phyloP scores from a whole-genome alignment of 768 basidiomycete genomes.

The Mycena rosella region DNA sequence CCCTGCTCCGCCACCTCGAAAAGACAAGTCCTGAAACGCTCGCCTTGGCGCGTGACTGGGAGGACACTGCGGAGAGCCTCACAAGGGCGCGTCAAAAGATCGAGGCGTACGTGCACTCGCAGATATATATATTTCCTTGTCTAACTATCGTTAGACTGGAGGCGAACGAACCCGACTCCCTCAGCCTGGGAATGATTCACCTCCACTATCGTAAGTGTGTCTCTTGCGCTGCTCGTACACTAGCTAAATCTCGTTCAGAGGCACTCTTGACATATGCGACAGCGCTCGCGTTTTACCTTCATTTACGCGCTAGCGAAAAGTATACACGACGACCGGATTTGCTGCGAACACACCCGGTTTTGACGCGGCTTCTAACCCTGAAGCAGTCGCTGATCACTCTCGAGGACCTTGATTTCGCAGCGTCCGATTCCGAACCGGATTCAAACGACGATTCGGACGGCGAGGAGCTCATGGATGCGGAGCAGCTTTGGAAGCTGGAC shows the following conservation, averaged over 20 bases:
- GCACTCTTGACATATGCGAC: constrained; percentile 91
- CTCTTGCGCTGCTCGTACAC: background rate
- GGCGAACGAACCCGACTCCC: constrained; percentile 60
- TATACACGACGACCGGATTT: constrained; percentile 71
- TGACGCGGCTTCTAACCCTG: constrained; percentile 81
- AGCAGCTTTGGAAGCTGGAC: constrained; percentile 58
- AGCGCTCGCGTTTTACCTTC: constrained; percentile 91
- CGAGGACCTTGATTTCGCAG: constrained; percentile 85
- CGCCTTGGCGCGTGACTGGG: constrained; percentile 88
- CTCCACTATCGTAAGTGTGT: constrained; percentile 86
- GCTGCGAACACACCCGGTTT: constrained; percentile 78
- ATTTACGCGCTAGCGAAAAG: constrained; percentile 80
- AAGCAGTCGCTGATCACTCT: constrained; percentile 86
- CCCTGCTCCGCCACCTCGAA: constrained; percentile 75
- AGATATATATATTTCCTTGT: background rate
- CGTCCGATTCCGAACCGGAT: constrained; percentile 61
- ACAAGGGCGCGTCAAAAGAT: constrained; percentile 66
- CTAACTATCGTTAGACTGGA: constrained; percentile 57
- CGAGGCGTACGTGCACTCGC: constrained; percentile 57
- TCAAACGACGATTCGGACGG: constrained; percentile 56
- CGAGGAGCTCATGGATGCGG: constrained; percentile 53
- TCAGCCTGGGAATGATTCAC: constrained; percentile 79
- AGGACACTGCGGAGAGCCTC: constrained; percentile 71
- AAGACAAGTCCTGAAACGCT: constrained; percentile 83
- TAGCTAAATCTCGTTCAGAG: constrained; percentile 64